Evolutionary conservation across 129 eudicot genomes (phyloP).

Genomic region (Saposhnikovia divaricata): DNA sequence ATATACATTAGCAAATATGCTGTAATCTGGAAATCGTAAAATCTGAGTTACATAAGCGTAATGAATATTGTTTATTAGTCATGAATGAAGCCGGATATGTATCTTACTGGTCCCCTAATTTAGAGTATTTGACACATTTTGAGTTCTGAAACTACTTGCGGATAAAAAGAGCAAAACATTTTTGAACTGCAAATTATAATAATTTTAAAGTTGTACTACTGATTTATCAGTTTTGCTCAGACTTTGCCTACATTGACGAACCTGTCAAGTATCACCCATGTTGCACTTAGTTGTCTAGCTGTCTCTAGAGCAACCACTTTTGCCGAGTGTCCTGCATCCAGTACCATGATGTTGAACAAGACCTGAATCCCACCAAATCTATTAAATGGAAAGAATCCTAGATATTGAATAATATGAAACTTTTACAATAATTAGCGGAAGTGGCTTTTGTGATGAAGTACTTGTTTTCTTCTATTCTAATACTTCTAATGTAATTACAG

Average conservation of each 20-base stretch:
- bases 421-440: neutral
- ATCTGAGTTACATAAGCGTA: neutral
- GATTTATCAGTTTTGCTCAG: neutral
- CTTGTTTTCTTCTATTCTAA: neutral
- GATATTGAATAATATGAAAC: neutral
- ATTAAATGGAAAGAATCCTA: neutral
- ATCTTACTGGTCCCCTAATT: no score
- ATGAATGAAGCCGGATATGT: neutral
- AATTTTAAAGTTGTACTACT: neutral
- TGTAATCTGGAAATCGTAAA: neutral
- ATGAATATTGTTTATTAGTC: neutral
- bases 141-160: no score
- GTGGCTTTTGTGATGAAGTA: neutral
- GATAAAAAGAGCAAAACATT: no score
- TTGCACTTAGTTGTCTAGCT: slow-evolving; percentile 23
- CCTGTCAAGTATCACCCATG: slow-evolving; percentile 55
- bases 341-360: slow-evolving; percentile 29
- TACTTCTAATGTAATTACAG: neutral
- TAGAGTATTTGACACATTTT: no score
- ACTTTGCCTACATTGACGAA: neutral
- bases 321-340: slow-evolving; percentile 33
- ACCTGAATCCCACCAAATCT: slow-evolving; percentile 16
- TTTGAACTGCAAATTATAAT: neutral
- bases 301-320: slow-evolving; percentile 29
- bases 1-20: neutral